These are phyloP conservation scores for Boletus barrowsii DNA, from an alignment of 768 basidiomycete genomes.

Conservation along the genomic window DNA sequence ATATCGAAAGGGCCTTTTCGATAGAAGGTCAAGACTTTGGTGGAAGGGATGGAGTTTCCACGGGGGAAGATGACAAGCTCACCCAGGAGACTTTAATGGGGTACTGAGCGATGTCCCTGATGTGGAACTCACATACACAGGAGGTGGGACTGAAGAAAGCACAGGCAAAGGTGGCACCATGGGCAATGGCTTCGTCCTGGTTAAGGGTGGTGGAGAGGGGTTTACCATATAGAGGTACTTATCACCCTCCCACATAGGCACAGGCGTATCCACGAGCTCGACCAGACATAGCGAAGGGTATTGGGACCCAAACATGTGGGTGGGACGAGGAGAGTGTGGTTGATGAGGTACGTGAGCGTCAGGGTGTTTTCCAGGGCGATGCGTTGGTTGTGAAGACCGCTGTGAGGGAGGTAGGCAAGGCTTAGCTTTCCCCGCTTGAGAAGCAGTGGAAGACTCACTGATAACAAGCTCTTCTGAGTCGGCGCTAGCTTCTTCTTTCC, in stretches of 20 bases:
- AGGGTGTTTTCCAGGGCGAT: conserved; percentile 85
- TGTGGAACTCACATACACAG: too few species aligned
- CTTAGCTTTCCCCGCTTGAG: conserved; percentile 47
- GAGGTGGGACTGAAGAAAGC: too few species aligned
- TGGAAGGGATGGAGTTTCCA: too few species aligned
- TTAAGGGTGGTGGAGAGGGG: too few species aligned
- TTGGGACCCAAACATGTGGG: conserved; percentile 63
- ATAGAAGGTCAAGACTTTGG: too few species aligned
- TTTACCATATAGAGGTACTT: conserved; percentile 9
- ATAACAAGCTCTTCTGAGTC: conserved; percentile 83
- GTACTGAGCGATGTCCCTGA: too few species aligned
- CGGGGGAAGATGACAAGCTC: too few species aligned
- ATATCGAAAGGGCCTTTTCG: too few species aligned
- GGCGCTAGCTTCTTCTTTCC: conserved; percentile 47
- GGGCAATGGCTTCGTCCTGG: too few species aligned
- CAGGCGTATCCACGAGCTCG: conserved; percentile 30
- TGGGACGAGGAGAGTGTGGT: conserved; percentile 79
- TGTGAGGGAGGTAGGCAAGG: conserved; percentile 80
- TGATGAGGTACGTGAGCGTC: conserved; percentile 62
- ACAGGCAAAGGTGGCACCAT: too few species aligned
- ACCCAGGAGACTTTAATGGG: too few species aligned
- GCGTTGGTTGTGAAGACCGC: conserved; percentile 83
- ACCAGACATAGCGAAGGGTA: conserved; percentile 60
- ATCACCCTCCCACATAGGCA: background rate
- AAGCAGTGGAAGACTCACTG: conserved; percentile 59